phyloP scores from a whole-genome alignment of 2,329 filamentous ascomycete genomes.

The Aureobasidium zeae region DNA sequence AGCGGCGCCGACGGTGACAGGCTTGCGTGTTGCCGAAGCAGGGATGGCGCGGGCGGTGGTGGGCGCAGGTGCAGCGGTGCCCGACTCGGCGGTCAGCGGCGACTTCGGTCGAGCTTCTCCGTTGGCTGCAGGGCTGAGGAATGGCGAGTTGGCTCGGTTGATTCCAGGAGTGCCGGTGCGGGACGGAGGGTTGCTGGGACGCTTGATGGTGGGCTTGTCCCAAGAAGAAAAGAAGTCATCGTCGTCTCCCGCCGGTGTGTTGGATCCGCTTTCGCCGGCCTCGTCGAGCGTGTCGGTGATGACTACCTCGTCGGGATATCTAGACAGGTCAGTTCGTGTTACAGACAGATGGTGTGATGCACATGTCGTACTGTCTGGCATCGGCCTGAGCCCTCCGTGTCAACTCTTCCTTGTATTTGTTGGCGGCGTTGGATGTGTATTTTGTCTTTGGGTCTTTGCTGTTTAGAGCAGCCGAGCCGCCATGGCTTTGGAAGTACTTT shows the following conservation, averaged over 20 bases:
- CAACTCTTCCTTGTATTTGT: conserved; percentile 96
- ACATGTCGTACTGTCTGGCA: conserved; percentile 61
- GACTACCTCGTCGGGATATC: conserved; percentile 75
- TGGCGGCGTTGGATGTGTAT: conserved; percentile 86
- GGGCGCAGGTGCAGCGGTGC: conserved; percentile 42
- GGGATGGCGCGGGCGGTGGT: conserved; percentile 65
- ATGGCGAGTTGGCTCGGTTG: conserved; percentile 78
- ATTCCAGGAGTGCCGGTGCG: conserved; percentile 71
- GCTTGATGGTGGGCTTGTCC: conserved; percentile 97
- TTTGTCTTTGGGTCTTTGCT: conserved; percentile 97
- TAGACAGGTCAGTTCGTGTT: conserved; percentile 30
- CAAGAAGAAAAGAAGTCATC: conserved; percentile 99
- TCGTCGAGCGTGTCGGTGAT: conserved; percentile 63
- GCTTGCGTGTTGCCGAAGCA: conserved; percentile 75
- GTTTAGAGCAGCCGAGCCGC: conserved; percentile 82
- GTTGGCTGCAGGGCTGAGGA: conserved; percentile 61
- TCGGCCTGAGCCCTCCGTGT: conserved; percentile 77
- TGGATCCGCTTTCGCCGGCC: conserved; percentile 52
- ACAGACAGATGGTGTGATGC: not conserved
- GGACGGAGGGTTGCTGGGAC: conserved; percentile 85
- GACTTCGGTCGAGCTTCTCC: conserved; percentile 68
- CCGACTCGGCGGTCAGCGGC: conserved; percentile 54
- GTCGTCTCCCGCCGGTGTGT: conserved; percentile 68
- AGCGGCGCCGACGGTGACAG: conserved; percentile 44
- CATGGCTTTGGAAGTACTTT: conserved; percentile 96